A percentile compares a stretch with the other conserved stretches of the same genome.
These are phyloP conservation scores for Fusarium sp. DNA, from an alignment of 2,329 filamentous ascomycete genomes.

Conservation along the genomic window DNA sequence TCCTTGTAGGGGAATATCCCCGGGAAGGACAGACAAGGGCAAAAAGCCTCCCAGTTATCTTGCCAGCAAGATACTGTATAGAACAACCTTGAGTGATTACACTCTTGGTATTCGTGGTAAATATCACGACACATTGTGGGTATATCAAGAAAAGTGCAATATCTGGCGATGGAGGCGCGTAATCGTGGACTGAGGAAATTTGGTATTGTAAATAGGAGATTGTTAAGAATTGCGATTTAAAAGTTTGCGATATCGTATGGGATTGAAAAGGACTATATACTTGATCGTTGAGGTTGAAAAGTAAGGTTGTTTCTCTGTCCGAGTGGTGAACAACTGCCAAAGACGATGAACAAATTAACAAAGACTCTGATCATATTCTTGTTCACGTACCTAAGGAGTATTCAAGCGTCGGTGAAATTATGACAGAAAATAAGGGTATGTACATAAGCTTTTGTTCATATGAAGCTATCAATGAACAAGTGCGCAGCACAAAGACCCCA, in stretches of 20 bases:
- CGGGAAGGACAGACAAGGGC: background rate
- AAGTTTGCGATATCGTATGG: background rate
- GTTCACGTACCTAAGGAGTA: constrained; percentile 13
- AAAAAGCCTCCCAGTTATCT: background rate
- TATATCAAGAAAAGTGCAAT: background rate
- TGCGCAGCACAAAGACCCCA: background rate
- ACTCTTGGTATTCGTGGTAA: constrained; percentile 2
- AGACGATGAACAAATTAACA: constrained; percentile 7
- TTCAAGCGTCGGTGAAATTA: background rate
- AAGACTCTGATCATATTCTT: constrained; percentile 12
- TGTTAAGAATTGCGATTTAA: background rate
- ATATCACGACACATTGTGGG: constrained; percentile 8
- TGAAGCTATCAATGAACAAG: background rate
- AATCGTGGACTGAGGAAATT: background rate
- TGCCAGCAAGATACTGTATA: constrained; percentile 6
- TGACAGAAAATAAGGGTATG: background rate
- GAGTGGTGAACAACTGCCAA: background rate
- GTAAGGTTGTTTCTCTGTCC: background rate
- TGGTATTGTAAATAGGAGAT: background rate
- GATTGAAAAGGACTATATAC: background rate
- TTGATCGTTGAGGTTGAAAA: background rate
- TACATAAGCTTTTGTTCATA: constrained; percentile 5
- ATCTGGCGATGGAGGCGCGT: background rate
- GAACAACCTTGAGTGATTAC: background rate
- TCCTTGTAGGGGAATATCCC: background rate